Conservation (phyloP, 2,329 filamentous ascomycete species). For the Chrysosporium queenslandicum region DNA sequence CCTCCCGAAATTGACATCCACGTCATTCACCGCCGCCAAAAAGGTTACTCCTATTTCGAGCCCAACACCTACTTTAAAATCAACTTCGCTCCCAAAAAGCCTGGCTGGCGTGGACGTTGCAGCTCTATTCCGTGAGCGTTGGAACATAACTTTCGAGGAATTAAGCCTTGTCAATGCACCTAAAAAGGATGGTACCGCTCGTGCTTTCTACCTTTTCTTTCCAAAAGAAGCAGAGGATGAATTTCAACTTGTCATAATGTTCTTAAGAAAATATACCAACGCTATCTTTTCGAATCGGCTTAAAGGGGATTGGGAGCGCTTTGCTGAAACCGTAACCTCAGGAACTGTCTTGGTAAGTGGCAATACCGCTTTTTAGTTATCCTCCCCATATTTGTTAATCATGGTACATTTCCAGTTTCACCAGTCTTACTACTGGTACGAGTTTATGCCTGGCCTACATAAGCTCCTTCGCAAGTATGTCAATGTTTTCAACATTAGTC, state of each 20-base stretch:
- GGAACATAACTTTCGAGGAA: constrained; percentile 24
- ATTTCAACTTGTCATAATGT: constrained; percentile 21
- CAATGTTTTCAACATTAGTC: constrained; percentile 31
- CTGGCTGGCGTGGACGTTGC: constrained; percentile 11
- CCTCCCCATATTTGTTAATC: background rate
- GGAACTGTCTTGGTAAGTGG: constrained; percentile 31
- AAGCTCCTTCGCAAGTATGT: constrained; percentile 21
- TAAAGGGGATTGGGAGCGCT: constrained; percentile 30
- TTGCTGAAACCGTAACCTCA: constrained; percentile 21
- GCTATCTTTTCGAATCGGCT: constrained; percentile 26
- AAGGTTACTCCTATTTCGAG: no score
- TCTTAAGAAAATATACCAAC: constrained; percentile 22
- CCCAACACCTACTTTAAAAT: no score
- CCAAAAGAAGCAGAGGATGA: constrained; percentile 23
- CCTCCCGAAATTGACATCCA: no score
- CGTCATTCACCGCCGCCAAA: no score
- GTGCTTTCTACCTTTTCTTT: constrained; percentile 30
- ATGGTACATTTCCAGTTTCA: constrained; percentile 26
- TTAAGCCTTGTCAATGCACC: constrained; percentile 21
- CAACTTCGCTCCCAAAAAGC: background rate
- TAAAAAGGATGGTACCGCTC: constrained; percentile 16
- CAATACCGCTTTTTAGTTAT: background rate
- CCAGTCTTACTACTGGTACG: constrained; percentile 26
- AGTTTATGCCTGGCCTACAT: constrained; percentile 23
- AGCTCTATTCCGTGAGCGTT: constrained; percentile 13